phyloP scores from a whole-genome alignment of 73 alveolate species.

The Tetrahymena borealis region DNA sequence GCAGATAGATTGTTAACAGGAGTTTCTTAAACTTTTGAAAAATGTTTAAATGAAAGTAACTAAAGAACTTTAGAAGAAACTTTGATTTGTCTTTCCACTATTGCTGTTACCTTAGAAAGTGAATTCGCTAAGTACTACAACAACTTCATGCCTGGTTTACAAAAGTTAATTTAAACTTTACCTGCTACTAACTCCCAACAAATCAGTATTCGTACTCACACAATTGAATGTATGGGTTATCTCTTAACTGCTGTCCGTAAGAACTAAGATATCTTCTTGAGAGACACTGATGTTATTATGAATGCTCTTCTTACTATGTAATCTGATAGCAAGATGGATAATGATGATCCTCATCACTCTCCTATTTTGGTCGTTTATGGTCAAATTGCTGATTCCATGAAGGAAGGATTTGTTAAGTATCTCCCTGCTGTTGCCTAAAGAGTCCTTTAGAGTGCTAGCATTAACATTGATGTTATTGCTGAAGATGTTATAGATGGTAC shows the following conservation, averaged over 20 bases:
- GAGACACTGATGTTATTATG: slow-evolving; percentile 5
- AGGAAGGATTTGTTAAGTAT: slow-evolving; percentile 10
- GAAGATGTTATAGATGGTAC: slow-evolving; percentile 22
- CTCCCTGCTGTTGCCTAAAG: slow-evolving; percentile 5
- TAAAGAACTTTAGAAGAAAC: slow-evolving; percentile 31
- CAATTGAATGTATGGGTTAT: slow-evolving; percentile 35
- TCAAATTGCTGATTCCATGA: slow-evolving; percentile 24
- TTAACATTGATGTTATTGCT: slow-evolving; percentile 25
- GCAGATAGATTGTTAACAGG: not conserved
- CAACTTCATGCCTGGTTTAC: slow-evolving; percentile 19
- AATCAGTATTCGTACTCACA: slow-evolving; percentile 4
- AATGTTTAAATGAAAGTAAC: not conserved
- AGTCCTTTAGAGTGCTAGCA: slow-evolving; percentile 20
- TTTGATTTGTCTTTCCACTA: slow-evolving; percentile 12
- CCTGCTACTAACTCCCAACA: not conserved
- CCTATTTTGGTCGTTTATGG: slow-evolving; percentile 25
- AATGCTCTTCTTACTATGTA: slow-evolving; percentile 7
- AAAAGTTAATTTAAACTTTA: not conserved
- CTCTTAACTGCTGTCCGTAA: slow-evolving; percentile 4
- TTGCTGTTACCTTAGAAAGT: slow-evolving; percentile 15
- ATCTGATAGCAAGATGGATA: slow-evolving; percentile 10
- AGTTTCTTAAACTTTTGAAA: slow-evolving; percentile 11
- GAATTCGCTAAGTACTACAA: slow-evolving; percentile 32
- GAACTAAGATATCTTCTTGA: slow-evolving; percentile 8
- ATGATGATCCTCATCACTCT: slow-evolving; percentile 33